Evolutionary conservation across 164 flowering plant genomes (phyloP).

Genomic region (Litsea cubeba): DNA sequence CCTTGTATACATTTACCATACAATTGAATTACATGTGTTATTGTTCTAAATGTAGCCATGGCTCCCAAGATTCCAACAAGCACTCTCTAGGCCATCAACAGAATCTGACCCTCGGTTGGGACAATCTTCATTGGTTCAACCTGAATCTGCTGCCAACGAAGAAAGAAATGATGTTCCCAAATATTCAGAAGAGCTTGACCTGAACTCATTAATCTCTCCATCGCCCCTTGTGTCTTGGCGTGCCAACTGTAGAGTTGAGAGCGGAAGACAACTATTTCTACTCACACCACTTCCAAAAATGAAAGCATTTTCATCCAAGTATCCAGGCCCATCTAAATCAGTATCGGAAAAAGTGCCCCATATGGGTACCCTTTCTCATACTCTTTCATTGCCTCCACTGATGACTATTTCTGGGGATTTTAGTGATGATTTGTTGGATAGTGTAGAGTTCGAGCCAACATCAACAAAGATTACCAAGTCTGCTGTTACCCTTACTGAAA

Average conservation of each 20-base stretch:
- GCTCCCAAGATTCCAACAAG: conserved; percentile 62
- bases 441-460: too few species aligned
- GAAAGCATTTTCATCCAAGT: conserved; percentile 38
- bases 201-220: conserved; percentile 59
- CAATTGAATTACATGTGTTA: background rate
- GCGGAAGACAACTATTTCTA: conserved; percentile 69
- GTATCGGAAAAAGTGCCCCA: conserved; percentile 20
- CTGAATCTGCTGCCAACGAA: conserved; percentile 17
- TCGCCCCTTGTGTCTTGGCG: conserved; percentile 98
- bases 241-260: conserved; percentile 48
- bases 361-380: conserved; percentile 7
- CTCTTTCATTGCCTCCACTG: conserved; percentile 21
- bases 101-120: conserved; percentile 24
- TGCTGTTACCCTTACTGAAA: background rate
- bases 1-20: background rate
- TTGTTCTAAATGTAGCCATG: conserved; percentile 50
- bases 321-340: conserved; percentile 27
- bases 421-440: conserved; percentile 26
- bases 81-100: conserved; percentile 24
- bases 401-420: conserved; percentile 14
- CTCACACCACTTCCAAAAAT: conserved; percentile 79
- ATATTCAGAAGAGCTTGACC: conserved; percentile 36
- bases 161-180: conserved; percentile 18
- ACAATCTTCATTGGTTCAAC: conserved; percentile 17
- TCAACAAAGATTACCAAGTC: too few species aligned